Conservation (phyloP, 345 rosid species). For the Lepidium sativum region DNA sequence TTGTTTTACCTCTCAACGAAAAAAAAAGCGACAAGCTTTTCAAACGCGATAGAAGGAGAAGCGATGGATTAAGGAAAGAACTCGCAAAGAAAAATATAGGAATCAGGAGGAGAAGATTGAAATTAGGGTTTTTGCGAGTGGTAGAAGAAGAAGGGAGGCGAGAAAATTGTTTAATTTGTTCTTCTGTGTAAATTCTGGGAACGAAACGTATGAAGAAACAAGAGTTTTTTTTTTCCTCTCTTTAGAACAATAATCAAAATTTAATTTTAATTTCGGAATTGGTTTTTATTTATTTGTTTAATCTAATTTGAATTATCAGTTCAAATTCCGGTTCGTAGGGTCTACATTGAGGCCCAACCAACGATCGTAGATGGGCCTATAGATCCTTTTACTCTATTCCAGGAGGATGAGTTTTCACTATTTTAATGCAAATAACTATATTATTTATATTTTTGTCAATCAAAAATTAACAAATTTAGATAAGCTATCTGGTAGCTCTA, state of each 20-base stretch:
- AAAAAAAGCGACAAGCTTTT: not conserved
- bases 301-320: not conserved
- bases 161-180: not conserved
- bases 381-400: not conserved
- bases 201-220: conserved; percentile 50
- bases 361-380: not conserved
- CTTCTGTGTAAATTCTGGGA: conserved; percentile 28
- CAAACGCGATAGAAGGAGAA: not conserved
- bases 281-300: not conserved
- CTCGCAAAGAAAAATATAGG: not conserved
- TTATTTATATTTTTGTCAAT: no score
- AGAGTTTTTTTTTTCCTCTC: conserved; percentile 13
- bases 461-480: no score
- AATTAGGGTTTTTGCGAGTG: conserved; percentile 51
- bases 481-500: no score
- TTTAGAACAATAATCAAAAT: not conserved
- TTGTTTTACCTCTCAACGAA: conserved; percentile 7
- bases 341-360: not conserved
- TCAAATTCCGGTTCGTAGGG: not conserved
- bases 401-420: not conserved
- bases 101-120: not conserved
- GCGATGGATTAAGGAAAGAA: conserved; percentile 1
- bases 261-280: not conserved
- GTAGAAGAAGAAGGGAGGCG: conserved; percentile 30
- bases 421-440: not conserved